These are phyloP conservation scores for Bocquillonia castaneifolia DNA, from an alignment of 441 rosid genomes.

Conservation along the genomic window DNA sequence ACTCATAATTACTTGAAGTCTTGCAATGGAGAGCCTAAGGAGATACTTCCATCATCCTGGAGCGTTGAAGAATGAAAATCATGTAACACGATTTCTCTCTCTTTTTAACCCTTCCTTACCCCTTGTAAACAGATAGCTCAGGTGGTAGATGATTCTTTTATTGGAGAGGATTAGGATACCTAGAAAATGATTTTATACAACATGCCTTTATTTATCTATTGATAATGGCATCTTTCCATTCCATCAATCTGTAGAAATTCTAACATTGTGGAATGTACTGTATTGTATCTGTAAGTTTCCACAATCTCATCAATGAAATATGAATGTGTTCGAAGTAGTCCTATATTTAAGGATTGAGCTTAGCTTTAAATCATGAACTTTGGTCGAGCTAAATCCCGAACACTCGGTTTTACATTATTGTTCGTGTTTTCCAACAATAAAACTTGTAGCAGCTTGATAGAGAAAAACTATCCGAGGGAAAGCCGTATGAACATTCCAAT, in stretches of 20 bases:
- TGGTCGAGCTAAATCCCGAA: too few relatives aligned
- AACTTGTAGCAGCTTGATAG: too few relatives aligned
- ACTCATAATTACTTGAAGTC: constrained; percentile 39
- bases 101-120: neutral
- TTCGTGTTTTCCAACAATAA: too few relatives aligned
- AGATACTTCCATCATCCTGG: neutral
- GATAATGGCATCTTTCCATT: neutral
- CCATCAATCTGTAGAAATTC: constrained; percentile 7
- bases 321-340: neutral
- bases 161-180: constrained; percentile 3
- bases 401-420: too few relatives aligned
- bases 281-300: too few relatives aligned
- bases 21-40: neutral
- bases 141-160: constrained; percentile 26
- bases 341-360: too few relatives aligned
- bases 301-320: neutral
- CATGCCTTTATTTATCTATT: neutral
- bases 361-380: too few relatives aligned
- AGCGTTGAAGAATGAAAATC: constrained; percentile 14
- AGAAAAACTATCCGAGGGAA: too few relatives aligned
- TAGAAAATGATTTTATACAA: neutral
- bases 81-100: constrained; percentile 16
- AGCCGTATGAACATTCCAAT: too few relatives aligned
- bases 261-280: neutral
- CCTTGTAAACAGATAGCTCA: constrained; percentile 24